Evolutionary conservation across 1,284 basidiomycete genomes (phyloP).

Genomic region (Thelephora terrestris): DNA sequence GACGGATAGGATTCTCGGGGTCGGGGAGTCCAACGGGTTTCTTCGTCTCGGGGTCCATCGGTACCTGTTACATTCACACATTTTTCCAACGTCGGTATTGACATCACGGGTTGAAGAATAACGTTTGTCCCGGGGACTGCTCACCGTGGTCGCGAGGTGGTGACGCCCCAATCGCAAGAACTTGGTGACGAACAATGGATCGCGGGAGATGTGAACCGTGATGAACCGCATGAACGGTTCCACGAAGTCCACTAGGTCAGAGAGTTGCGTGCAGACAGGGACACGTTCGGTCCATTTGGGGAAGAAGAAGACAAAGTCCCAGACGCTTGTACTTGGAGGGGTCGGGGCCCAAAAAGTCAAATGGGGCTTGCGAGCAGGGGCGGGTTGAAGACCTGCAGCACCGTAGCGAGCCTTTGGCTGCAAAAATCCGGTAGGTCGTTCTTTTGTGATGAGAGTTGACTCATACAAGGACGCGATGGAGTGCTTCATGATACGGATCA

Average conservation of each 20-base stretch:
- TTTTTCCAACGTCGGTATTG: background rate
- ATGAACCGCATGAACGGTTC: conserved; percentile 72
- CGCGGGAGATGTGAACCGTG: conserved; percentile 66
- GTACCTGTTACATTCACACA: conserved; percentile 24
- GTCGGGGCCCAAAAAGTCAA: conserved; percentile 65
- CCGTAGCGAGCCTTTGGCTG: conserved; percentile 55
- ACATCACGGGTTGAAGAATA: background rate
- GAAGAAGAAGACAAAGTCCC: conserved; percentile 84
- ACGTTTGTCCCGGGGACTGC: conserved; percentile 7
- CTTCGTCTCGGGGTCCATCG: conserved; percentile 45
- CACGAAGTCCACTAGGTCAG: conserved; percentile 64
- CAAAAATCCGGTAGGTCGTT: conserved; percentile 48
- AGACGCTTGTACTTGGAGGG: conserved; percentile 61
- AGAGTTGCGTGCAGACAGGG: conserved; percentile 51
- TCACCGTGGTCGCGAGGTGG: conserved; percentile 35
- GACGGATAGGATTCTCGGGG: conserved; percentile 42
- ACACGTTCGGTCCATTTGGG: conserved; percentile 70
- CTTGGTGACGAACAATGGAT: conserved; percentile 54
- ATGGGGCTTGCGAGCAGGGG: conserved; percentile 45
- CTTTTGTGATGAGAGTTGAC: conserved; percentile 36
- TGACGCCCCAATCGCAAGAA: conserved; percentile 46
- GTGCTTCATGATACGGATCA: conserved; percentile 64
- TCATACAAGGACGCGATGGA: conserved; percentile 67
- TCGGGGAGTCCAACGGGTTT: conserved; percentile 41
- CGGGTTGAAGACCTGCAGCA: conserved; percentile 38